Evolutionary conservation across 2,329 filamentous ascomycete species (phyloP).

Genomic region (Zasmidium citrigriseum): DNA sequence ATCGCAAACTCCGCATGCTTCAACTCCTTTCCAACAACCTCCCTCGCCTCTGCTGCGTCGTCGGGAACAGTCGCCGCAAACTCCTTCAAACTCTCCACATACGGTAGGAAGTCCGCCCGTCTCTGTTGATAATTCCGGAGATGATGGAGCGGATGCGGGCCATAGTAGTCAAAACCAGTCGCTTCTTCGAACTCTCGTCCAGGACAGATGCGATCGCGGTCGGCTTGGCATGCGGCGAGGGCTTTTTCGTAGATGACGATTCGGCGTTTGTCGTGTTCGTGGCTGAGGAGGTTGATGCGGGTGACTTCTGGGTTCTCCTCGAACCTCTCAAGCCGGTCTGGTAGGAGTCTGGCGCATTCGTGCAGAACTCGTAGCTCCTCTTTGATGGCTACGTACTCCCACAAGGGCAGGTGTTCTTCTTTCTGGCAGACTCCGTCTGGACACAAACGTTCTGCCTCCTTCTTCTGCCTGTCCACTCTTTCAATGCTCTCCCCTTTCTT

Average conservation of each 20-base stretch:
- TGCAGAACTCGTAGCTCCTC: slow-evolving; percentile 6
- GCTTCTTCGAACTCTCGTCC: slow-evolving; percentile 7
- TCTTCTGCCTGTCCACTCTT: not conserved
- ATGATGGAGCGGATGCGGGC: not conserved
- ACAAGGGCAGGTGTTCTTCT: slow-evolving; percentile 18
- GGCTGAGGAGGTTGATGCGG: not conserved
- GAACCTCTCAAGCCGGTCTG: not conserved
- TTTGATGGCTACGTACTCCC: too few species aligned
- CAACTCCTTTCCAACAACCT: not conserved
- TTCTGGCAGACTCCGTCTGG: slow-evolving; percentile 10
- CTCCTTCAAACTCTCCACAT: not conserved
- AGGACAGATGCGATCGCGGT: slow-evolving; percentile 10
- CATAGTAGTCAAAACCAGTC: slow-evolving; percentile 1
- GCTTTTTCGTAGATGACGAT: slow-evolving; percentile 3
- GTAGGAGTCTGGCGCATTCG: not conserved
- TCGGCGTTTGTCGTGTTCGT: not conserved
- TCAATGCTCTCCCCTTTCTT: too few species aligned
- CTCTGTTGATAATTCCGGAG: slow-evolving; percentile 4
- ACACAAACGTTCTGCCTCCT: slow-evolving; percentile 9
- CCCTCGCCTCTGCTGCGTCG: not conserved
- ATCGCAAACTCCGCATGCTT: not conserved
- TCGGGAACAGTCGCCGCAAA: slow-evolving; percentile 2
- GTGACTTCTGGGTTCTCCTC: not conserved
- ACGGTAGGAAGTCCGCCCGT: not conserved
- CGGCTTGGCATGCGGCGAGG: slow-evolving; percentile 3